Percentiles rank a stretch among this genome's conserved stretches.
phyloP scores from a whole-genome alignment of 495 filamentous ascomycete genomes.

The Cetradonia linearis region DNA sequence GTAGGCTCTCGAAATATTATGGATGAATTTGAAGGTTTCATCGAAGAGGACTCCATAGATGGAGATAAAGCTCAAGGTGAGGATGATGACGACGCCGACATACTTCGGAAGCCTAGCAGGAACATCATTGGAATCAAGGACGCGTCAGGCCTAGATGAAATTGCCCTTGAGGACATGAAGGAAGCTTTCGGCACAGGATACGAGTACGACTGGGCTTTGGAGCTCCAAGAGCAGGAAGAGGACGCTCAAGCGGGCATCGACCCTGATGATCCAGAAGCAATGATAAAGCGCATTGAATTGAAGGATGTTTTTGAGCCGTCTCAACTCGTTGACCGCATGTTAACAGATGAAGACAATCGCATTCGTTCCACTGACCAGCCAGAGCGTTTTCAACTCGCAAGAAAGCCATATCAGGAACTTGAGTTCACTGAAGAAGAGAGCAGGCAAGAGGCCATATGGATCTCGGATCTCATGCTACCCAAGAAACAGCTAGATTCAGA shows the following conservation, averaged over 20 bases:
- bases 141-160: constrained; percentile 74
- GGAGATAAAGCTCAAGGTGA: constrained; percentile 74
- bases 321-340: constrained; percentile 80
- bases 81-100: constrained; percentile 76
- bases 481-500: constrained; percentile 62
- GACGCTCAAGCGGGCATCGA: constrained; percentile 57
- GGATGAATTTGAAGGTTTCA: constrained; percentile 94
- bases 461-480: constrained; percentile 75
- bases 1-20: constrained; percentile 45
- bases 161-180: constrained; percentile 87
- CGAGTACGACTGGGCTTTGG: constrained; percentile 89
- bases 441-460: constrained; percentile 84
- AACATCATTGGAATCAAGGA: constrained; percentile 54
- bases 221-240: constrained; percentile 60
- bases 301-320: constrained; percentile 98
- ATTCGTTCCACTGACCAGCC: constrained; percentile 82
- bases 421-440: constrained; percentile 68
- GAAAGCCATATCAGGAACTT: constrained; percentile 73
- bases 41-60: constrained; percentile 78
- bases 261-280: constrained; percentile 30
- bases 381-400: constrained; percentile 85
- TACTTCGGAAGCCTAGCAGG: constrained; percentile 57
- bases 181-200: constrained; percentile 89
- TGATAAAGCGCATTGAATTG: constrained; percentile 56
- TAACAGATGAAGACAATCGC: constrained; percentile 88